Base-by-base conservation (phyloP, 192 early-diverging fungal genomes). In the Backusella parvicylindrica region DNA sequence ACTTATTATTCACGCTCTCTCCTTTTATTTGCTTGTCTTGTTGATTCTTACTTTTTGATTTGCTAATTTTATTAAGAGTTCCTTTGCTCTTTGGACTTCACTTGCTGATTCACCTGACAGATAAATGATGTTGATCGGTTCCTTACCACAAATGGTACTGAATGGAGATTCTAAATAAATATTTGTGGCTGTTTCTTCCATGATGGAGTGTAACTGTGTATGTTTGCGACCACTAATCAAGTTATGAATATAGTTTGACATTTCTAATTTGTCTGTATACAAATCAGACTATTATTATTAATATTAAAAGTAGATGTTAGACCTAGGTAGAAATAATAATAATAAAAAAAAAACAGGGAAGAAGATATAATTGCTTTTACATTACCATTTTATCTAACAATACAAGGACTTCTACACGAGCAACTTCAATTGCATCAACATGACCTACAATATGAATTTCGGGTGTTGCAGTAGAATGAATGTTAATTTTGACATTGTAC, bases 81-180 rank as follows among this genome's bases (percentile, higher is more conserved):
- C 70, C 40, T 79, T 76, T 8, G 74, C 40, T 8, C 36, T 68
- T 64, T 63, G 53, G 60, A 56, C 65, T 36, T 68, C 66, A 38
- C 21, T n/a, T 64, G 30, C n/a, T n/a, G 63, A 30, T 31, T 75
- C 74, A 60, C 78, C 78, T 9, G 78, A 53, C 16, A 79, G 37
- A 65, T 75, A 74, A 8, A 79, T 73, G 30, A 15, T 33, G 36
- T 60, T 69, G 26, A 64, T 50, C 72, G 74, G 50, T 77, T 79
- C 60, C 26, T 60, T 15, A 77, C 69, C 65, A 26, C 71, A 73
- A 15, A 73, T 38, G n/a, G 50, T 70, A 21, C 79, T 71, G 56
- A 92, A 87, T 16, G 91, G 87, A 6, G 86, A 88, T 15, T 91
- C 88, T 18, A 95, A 71, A 79, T 95, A 95, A 26, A 95, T 89